Evolutionary conservation across 1,284 basidiomycete species (phyloP), one percentile per base, ranked within the genome.

Genomic region (Microbotryum intermedium): DNA sequence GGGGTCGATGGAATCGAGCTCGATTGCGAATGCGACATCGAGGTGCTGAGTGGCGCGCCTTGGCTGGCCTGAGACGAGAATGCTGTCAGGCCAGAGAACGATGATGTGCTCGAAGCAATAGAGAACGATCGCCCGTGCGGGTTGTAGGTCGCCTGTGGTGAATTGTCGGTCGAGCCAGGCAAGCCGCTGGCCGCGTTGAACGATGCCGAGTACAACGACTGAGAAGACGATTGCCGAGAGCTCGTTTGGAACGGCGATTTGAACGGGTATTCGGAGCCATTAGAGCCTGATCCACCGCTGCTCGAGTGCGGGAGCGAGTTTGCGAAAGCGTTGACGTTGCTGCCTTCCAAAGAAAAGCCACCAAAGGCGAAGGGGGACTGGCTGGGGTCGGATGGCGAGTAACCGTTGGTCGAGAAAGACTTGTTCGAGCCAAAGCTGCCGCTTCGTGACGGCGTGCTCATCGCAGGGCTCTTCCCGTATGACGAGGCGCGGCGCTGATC

Each of bases 71-170:
- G 43, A 2, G 63, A 54, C 25, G 66, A 68, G 59, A 68, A 66
- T 6, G 61, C 64, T n/a, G 66, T 65, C 23, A 68, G 21, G 23
- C 64, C 61, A 23, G 66, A 68, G 57, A 59, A 66, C 49, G 49
- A 64, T 44, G 64, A 65, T 10, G 55, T 63, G 28, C 55, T 63
- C 34, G 66, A 68, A 1, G 66, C 64, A 16, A 62, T 66, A 47
- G 66, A 68, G 21, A 61, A 64, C 16, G 66, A 65, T n/a, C 66
- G 66, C 13, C 54, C 58, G 39, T 68, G 34, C 16, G 34, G 66
- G n/a, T 43, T 44, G 50, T 50, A 50, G 18, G 42, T 45, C 25
- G 56, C 50, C 8, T 52, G 61, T 0, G 66, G 64, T 16, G 65
- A 64, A 23, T 52, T 50, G 39, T 28, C 39, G 26, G 28, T 47